Conservation (phyloP, 2,329 filamentous ascomycete species). For the Xylaria sp. region DNA sequence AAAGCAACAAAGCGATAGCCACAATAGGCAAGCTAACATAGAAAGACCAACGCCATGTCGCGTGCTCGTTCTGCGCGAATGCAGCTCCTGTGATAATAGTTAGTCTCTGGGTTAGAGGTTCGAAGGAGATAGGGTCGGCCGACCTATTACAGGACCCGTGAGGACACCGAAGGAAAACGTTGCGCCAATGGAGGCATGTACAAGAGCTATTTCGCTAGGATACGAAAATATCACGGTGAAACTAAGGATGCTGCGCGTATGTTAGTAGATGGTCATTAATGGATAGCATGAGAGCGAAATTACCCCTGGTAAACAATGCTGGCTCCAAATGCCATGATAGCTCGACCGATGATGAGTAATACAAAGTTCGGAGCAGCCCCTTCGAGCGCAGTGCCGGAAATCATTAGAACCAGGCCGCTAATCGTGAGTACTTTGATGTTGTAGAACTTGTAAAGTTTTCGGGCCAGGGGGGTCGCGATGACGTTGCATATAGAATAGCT, state of each 20-base stretch:
- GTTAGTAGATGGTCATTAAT: constrained; percentile 8
- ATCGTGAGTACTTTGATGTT: constrained; percentile 48
- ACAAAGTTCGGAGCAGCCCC: constrained; percentile 47
- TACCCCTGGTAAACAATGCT: constrained; percentile 50
- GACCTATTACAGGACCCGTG: constrained; percentile 45
- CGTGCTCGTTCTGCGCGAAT: constrained; percentile 49
- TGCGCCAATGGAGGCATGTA: constrained; percentile 41
- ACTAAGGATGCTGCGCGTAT: constrained; percentile 31
- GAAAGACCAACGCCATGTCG: constrained; percentile 55
- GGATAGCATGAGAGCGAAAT: not conserved
- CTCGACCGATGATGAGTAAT: constrained; percentile 49
- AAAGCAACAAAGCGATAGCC: constrained; percentile 43
- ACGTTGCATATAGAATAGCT: constrained; percentile 51
- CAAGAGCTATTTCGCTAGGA: constrained; percentile 38
- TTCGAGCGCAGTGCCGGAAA: constrained; percentile 38
- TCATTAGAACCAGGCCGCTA: constrained; percentile 43
- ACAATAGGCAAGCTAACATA: constrained; percentile 38
- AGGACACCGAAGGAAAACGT: constrained; percentile 45
- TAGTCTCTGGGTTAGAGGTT: constrained; percentile 2
- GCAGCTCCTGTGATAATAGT: constrained; percentile 43
- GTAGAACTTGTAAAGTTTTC: constrained; percentile 49
- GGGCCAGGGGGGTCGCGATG: constrained; percentile 49
- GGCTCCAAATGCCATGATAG: constrained; percentile 50
- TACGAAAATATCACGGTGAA: constrained; percentile 42
- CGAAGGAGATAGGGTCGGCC: constrained; percentile 39